phyloP scores from a whole-genome alignment of 768 basidiomycete genomes.

The Steccherinum ochraceum region DNA sequence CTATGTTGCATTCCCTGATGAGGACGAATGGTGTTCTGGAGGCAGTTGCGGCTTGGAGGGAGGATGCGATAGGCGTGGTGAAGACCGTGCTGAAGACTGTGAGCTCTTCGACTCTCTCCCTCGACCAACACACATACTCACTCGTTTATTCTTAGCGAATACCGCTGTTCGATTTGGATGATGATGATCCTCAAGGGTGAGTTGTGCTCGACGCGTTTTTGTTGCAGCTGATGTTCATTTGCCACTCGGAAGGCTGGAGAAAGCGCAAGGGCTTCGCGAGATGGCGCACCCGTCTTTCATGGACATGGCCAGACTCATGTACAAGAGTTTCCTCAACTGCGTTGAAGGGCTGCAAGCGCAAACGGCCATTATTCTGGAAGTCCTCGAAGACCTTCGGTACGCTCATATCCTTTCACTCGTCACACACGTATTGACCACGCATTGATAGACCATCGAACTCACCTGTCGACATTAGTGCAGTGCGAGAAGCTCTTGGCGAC shows the following conservation, averaged over 20 bases:
- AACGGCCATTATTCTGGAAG: constrained; percentile 46
- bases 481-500: constrained; percentile 67
- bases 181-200: constrained; percentile 35
- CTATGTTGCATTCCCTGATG: constrained; percentile 71
- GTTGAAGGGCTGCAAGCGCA: constrained; percentile 66
- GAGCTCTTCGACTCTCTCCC: constrained; percentile 18
- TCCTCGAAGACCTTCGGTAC: constrained; percentile 44
- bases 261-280: constrained; percentile 52
- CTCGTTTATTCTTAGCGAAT: constrained; percentile 42
- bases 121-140: background rate
- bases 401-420: background rate
- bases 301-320: constrained; percentile 52
- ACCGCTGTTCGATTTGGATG: constrained; percentile 52
- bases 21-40: constrained; percentile 69
- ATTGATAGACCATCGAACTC: constrained; percentile 30
- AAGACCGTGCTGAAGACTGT: constrained; percentile 54
- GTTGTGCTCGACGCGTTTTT: constrained; percentile 6
- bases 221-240: background rate
- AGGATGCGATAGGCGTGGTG: constrained; percentile 58
- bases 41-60: constrained; percentile 62
- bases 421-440: background rate
- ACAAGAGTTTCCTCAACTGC: constrained; percentile 52
- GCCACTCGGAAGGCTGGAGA: constrained; percentile 30
- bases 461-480: constrained; percentile 35
- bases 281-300: constrained; percentile 70